Evolutionary conservation across 1,139 yeast genomes (phyloP).

Genomic region (Diutina scorzettiae): DNA sequence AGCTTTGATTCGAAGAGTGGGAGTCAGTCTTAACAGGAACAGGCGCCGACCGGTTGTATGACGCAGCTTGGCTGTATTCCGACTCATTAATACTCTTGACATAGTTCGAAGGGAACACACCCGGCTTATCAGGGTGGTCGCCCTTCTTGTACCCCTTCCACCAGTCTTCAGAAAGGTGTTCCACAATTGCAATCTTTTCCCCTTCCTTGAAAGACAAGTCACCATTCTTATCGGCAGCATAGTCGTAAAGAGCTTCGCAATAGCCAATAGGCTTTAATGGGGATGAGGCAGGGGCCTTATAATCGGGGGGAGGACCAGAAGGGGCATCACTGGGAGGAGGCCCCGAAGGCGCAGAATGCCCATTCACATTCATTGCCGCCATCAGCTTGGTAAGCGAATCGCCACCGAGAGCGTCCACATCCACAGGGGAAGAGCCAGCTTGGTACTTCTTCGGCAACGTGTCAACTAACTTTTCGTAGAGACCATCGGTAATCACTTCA

Average conservation of each 20-base stretch:
- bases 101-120: slow-evolving; percentile 87
- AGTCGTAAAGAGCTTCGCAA: slow-evolving; percentile 63
- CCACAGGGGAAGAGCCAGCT: slow-evolving; percentile 44
- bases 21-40: not conserved
- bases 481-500: slow-evolving; percentile 52
- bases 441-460: slow-evolving; percentile 51
- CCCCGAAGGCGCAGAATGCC: slow-evolving; percentile 7
- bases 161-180: slow-evolving; percentile 80
- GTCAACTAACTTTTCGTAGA: slow-evolving; percentile 38
- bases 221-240: slow-evolving; percentile 54
- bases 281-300: slow-evolving; percentile 11
- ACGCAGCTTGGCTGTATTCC: slow-evolving; percentile 15
- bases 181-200: slow-evolving; percentile 55
- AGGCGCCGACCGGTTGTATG: slow-evolving; percentile 6
- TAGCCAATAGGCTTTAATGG: slow-evolving; percentile 16
- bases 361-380: slow-evolving; percentile 1
- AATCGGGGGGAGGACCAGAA: slow-evolving; percentile 14
- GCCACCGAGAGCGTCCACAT: slow-evolving; percentile 26
- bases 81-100: slow-evolving; percentile 38
- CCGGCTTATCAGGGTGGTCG: slow-evolving; percentile 36
- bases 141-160: slow-evolving; percentile 59
- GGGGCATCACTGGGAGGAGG: slow-evolving; percentile 8
- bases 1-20: not conserved
- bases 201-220: slow-evolving; percentile 60
- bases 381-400: not conserved